A percentile compares a stretch with the other conserved stretches of the same genome.
phyloP scores from a whole-genome alignment of 805 yeast species.

The Wickerhamomyces hampshirensis region DNA sequence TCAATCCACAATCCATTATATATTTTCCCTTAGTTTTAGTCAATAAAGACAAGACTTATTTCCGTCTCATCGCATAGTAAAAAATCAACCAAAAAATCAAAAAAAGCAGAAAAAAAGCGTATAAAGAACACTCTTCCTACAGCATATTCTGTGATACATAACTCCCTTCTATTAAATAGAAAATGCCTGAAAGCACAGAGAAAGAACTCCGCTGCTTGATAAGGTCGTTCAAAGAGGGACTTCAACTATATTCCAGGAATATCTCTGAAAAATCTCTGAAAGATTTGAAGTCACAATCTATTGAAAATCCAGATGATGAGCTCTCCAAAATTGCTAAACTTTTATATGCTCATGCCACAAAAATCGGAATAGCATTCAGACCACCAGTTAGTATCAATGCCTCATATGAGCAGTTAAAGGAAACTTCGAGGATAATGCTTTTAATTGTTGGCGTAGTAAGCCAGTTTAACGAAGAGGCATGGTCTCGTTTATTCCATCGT shows the following conservation, averaged over 20 bases:
- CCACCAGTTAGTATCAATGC: constrained; percentile 49
- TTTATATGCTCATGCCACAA: constrained; percentile 72
- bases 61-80: too few relatives aligned
- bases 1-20: too few relatives aligned
- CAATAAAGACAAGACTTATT: too few relatives aligned
- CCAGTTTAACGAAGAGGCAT: constrained; percentile 29
- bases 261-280: constrained; percentile 1
- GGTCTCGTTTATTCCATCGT: constrained; percentile 28
- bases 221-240: constrained; percentile 17
- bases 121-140: too few relatives aligned
- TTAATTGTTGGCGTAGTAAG: constrained; percentile 41
- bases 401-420: constrained; percentile 44
- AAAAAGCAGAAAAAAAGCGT: too few relatives aligned
- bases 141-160: too few relatives aligned
- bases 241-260: constrained; percentile 12
- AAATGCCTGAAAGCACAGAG: constrained; percentile 15
- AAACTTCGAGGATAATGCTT: constrained; percentile 39
- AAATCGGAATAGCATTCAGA: constrained; percentile 65
- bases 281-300: constrained; percentile 22
- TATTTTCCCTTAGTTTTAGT: too few relatives aligned
- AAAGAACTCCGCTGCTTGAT: constrained; percentile 17
- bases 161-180: too few relatives aligned
- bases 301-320: constrained; percentile 49
- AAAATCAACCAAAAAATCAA: too few relatives aligned
- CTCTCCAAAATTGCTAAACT: constrained; percentile 53